These are phyloP conservation scores for Fusarium longipes DNA, from an alignment of 2,329 filamentous ascomycete genomes.

Conservation along the genomic window DNA sequence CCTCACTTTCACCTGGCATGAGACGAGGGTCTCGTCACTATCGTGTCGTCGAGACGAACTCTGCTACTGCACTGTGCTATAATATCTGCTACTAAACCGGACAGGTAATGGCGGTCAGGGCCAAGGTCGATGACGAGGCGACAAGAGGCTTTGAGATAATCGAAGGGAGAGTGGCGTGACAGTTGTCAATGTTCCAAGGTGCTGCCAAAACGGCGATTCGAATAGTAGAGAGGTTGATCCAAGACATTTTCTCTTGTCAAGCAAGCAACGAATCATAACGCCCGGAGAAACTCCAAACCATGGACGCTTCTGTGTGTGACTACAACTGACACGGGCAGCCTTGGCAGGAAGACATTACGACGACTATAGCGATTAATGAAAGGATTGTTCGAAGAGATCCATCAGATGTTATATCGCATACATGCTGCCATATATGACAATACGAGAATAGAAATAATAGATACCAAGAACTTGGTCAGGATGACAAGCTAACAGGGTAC, in stretches of 20 bases:
- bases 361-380: neutral
- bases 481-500: neutral
- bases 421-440: too few relatives aligned
- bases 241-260: neutral
- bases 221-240: neutral
- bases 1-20: neutral
- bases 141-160: neutral
- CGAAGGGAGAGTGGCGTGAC: conserved; percentile 5
- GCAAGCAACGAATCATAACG: neutral
- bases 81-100: neutral
- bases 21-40: conserved; percentile 2
- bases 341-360: neutral
- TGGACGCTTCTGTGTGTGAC: too few relatives aligned
- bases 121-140: conserved; percentile 2
- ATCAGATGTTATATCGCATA: too few relatives aligned
- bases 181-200: neutral
- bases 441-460: neutral
- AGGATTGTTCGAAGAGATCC: neutral
- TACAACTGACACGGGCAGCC: too few relatives aligned
- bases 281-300: neutral
- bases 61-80: neutral
- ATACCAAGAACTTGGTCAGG: neutral
- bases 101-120: conserved; percentile 34
- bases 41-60: conserved; percentile 6
- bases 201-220: neutral